Percentiles rank a stretch among this genome's conserved stretches.
Conservation (phyloP, 2,329 filamentous ascomycete species). For the Herpotrichia juniperi region DNA sequence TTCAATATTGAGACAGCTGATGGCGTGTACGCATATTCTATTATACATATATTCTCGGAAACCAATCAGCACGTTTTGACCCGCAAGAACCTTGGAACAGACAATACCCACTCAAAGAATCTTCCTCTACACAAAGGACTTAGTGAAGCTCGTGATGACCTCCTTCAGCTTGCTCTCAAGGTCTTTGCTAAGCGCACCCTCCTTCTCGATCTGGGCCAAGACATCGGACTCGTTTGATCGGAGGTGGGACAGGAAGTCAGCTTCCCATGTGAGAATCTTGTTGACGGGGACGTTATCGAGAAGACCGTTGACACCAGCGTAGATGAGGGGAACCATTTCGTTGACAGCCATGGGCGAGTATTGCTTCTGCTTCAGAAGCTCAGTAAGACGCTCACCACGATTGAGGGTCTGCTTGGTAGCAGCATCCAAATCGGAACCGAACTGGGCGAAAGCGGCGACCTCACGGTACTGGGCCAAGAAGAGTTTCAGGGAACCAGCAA, state of each 20-base stretch:
- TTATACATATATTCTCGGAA: slow-evolving; percentile 47
- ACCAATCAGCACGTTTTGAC: slow-evolving; percentile 48
- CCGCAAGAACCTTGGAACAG: slow-evolving; percentile 42
- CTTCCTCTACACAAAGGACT: slow-evolving; percentile 73
- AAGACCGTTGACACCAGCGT: slow-evolving; percentile 96
- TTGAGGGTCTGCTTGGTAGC: slow-evolving; percentile 97
- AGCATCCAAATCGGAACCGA: slow-evolving; percentile 99
- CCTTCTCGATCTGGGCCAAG: slow-evolving; percentile 87
- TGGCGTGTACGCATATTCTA: slow-evolving; percentile 48
- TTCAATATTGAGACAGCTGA: slow-evolving; percentile 48
- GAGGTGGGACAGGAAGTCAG: slow-evolving; percentile 91
- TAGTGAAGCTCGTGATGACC: slow-evolving; percentile 80
- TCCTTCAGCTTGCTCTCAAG: slow-evolving; percentile 83
- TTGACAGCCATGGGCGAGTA: slow-evolving; percentile 98
- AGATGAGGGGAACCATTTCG: slow-evolving; percentile 99
- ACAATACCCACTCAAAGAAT: slow-evolving; percentile 44
- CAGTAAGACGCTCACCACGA: slow-evolving; percentile 98
- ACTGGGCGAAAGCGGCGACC: slow-evolving; percentile 98
- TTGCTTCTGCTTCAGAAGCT: slow-evolving; percentile 99
- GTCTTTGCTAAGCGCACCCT: slow-evolving; percentile 95
- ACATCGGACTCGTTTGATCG: slow-evolving; percentile 88
- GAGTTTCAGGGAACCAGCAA: slow-evolving; percentile 98
- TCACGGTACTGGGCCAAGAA: slow-evolving; percentile 99
- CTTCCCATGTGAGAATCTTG: slow-evolving; percentile 94
- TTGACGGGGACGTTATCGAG: slow-evolving; percentile 85